These are phyloP conservation scores for Lippia alba DNA, from an alignment of 305 asterid species.

Conservation along the genomic window DNA sequence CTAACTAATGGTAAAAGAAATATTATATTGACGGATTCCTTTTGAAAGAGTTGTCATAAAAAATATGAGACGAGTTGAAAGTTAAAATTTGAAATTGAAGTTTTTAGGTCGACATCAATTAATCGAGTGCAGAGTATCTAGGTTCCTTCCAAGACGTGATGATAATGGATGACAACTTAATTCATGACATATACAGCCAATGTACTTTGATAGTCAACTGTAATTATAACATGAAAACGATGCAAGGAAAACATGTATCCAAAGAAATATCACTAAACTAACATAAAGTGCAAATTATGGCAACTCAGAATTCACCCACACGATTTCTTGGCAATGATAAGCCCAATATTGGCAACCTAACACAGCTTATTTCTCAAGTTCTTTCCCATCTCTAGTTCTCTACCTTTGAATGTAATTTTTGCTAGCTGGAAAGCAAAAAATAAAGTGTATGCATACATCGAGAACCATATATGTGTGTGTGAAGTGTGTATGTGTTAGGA, in stretches of 20 bases:
- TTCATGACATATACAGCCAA: neutral
- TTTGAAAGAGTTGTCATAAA: too few species aligned
- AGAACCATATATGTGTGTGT: neutral
- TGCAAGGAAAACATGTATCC: neutral
- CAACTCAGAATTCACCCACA: constrained; percentile 2
- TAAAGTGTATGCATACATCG: neutral
- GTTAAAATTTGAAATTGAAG: too few species aligned
- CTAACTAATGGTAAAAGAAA: too few species aligned
- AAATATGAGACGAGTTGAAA: too few species aligned
- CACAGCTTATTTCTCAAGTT: constrained; percentile 36
- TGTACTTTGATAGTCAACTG: constrained; percentile 33
- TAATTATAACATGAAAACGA: constrained; percentile 33
- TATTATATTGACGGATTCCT: too few species aligned
- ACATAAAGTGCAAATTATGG: neutral
- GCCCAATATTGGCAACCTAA: constrained; percentile 25
- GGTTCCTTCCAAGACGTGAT: constrained; percentile 6
- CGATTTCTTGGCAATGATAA: constrained; percentile 25
- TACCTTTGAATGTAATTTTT: constrained; percentile 33
- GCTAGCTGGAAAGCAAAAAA: constrained; percentile 40
- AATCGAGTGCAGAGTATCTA: neutral
- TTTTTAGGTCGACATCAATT: neutral
- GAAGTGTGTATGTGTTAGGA: neutral
- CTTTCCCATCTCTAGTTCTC: constrained; percentile 3
- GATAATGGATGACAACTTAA: neutral
- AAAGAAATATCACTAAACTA: neutral